phyloP scores from a whole-genome alignment of 192 early-diverging fungal genomes.

The Linnemannia exigua region DNA sequence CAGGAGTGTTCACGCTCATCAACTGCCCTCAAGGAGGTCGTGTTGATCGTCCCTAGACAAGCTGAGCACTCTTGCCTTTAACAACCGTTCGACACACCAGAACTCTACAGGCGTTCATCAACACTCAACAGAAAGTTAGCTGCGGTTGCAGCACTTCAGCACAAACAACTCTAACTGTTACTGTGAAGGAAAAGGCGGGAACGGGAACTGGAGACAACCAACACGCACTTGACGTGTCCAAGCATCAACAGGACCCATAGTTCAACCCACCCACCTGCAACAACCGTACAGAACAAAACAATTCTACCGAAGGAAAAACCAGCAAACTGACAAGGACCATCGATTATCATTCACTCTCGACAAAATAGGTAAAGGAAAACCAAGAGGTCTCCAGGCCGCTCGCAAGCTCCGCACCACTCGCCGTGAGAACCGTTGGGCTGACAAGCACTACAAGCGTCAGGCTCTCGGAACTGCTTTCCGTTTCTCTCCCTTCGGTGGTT shows the following conservation, averaged over 20 bases:
- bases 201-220: background rate
- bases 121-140: background rate
- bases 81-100: background rate
- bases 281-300: background rate
- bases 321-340: constrained; percentile 13
- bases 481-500: constrained; percentile 98
- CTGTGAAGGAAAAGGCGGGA: background rate
- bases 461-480: constrained; percentile 98
- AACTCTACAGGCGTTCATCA: background rate
- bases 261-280: background rate
- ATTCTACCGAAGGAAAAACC: background rate
- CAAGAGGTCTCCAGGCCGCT: constrained; percentile 98
- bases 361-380: constrained; percentile 84
- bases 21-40: background rate
- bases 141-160: background rate
- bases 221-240: background rate
- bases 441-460: constrained; percentile 99
- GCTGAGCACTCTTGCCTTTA: background rate
- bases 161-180: background rate
- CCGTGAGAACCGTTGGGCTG: constrained; percentile 99
- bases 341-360: background rate
- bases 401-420: constrained; percentile 98
- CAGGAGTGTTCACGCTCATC: background rate
- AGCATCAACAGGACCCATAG: background rate
- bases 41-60: background rate